Conservation (phyloP, 345 rosid species). For the Pistacia integerrima region DNA sequence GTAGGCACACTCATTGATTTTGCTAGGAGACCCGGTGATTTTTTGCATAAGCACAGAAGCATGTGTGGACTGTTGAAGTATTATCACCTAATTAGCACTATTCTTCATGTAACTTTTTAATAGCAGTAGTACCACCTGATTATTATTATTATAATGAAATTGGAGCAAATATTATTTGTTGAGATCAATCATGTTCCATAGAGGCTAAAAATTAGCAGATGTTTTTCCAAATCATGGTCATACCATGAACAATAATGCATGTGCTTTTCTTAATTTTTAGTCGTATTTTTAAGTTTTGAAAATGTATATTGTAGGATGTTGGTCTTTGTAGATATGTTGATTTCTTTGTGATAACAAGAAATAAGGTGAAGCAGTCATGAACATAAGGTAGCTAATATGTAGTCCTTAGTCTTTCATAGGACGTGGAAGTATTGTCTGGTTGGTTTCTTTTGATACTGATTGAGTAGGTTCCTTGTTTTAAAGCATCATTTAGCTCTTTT, state of each 20-base stretch:
- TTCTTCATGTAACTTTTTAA: not conserved
- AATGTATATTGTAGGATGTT: not conserved
- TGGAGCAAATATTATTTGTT: not conserved
- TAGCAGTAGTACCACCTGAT: not conserved
- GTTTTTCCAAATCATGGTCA: not conserved
- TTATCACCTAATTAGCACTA: not conserved
- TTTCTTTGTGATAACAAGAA: not conserved
- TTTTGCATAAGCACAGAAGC: not conserved
- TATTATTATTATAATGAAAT: not conserved
- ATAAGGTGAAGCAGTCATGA: not conserved
- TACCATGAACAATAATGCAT: not conserved
- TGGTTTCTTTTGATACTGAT: not conserved
- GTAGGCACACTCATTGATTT: not conserved
- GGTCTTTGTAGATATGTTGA: not conserved
- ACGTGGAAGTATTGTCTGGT: not conserved
- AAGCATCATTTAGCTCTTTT: not conserved
- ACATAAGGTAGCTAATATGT: not conserved
- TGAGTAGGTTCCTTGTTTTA: not conserved
- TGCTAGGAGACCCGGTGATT: not conserved
- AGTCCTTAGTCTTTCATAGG: not conserved
- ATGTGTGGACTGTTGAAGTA: not conserved
- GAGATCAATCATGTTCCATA: not conserved
- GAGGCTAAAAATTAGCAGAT: not conserved
- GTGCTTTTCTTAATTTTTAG: not conserved
- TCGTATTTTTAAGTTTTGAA: not conserved